Base-by-base conservation (phyloP, 2,329 filamentous ascomycete genomes). In the Metarhizium anisopliae region DNA sequence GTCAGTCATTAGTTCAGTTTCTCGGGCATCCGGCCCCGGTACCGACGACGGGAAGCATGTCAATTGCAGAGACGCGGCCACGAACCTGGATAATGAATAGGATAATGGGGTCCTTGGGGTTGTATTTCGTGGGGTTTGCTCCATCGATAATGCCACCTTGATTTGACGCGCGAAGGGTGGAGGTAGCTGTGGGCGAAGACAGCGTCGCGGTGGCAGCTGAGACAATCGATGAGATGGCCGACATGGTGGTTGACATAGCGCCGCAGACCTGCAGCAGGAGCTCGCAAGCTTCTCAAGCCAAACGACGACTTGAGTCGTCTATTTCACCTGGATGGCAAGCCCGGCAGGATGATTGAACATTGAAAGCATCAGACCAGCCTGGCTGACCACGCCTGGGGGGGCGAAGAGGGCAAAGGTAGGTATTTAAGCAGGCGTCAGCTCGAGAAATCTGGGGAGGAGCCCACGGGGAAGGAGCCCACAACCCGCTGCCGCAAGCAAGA, bases 11-110 rank as follows among this genome's bases (percentile, higher is more conserved):
- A 25, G 32, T 18, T 8, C 2, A 45, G 16, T 7, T 20, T 45
- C 6, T 11, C 16, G 42, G n/a, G n/a, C 42, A 4, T 5, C n/a
- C 7, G 18, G 18, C 8, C 42, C n/a, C n/a, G 20, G 14, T 6
- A 45, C 42, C 6, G n/a, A 45, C 2, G 6, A 42, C 14, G 11
- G 32, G 40, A 40, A 30, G 5, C 7, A 14, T 52, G 49, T 35
- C 4, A 7, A 40, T 40, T 16, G 49, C 49, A 45, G 4, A 10
- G 8, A 7, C n/a, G 1, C 2, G 13, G 8, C 11, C 25, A 59
- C 67, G 47, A 62, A 75, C 74, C 82, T 91, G 87, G 51, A 91
- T 86, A 64, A 91, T 89, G 70, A 92, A 90, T 50, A 89, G 70
- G 50, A 83, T 82, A 59, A 92, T 85, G 6, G 88, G 89, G 61